Evolutionary conservation across 140 eudicot genomes (phyloP).

Genomic region (Erigeron philadelphicus): DNA sequence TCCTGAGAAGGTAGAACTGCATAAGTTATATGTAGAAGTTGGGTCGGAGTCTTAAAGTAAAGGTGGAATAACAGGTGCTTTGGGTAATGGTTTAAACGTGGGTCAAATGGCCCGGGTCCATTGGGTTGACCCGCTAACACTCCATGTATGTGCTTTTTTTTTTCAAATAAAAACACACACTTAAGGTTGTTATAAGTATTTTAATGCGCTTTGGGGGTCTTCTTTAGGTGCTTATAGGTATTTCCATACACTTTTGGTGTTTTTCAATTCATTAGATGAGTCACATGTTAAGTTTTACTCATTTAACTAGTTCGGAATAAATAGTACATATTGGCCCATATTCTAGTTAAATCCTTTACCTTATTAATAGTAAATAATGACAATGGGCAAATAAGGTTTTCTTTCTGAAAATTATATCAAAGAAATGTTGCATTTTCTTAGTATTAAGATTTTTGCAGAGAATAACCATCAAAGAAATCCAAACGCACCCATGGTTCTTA

Average conservation of each 20-base stretch:
- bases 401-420: no score
- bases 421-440: background rate
- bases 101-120: background rate
- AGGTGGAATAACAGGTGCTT: background rate
- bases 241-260: background rate
- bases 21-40: background rate
- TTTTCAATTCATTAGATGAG: background rate
- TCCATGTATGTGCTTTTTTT: background rate
- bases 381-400: background rate
- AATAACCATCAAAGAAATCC: constrained; percentile 63
- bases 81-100: constrained; percentile 16
- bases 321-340: background rate
- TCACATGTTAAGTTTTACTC: background rate
- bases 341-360: background rate
- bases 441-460: constrained; percentile 37
- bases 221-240: no score
- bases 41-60: background rate
- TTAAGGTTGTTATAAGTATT: no score
- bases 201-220: no score
- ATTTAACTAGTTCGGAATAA: background rate
- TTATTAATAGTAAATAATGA: background rate
- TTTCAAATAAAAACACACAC: no score
- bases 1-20: constrained; percentile 56
- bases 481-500: constrained; percentile 64
- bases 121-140: background rate